phyloP scores from a whole-genome alignment of 176 grass and related monocot species.

The Cocos nucifera region DNA sequence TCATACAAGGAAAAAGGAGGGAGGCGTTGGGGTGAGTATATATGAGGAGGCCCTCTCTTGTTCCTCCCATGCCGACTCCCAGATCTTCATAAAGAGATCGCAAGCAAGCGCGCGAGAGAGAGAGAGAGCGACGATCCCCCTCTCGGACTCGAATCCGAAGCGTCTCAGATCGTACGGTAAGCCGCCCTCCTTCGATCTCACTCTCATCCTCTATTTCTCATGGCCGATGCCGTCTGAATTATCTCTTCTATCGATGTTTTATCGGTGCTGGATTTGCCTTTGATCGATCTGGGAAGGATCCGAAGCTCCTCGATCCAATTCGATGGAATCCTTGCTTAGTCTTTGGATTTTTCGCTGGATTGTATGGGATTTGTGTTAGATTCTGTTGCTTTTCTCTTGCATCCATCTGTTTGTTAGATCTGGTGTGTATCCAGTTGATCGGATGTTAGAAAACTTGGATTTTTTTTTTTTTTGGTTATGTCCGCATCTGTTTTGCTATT shows the following conservation, averaged over 20 bases:
- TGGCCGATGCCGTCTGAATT: conserved; percentile 10
- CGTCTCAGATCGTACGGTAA: conserved; percentile 8
- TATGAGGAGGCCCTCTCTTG: not conserved
- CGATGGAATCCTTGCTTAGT: not conserved
- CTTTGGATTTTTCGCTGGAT: not conserved
- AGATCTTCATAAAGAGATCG: conserved; percentile 33
- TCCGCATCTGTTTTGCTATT: conserved; percentile 28
- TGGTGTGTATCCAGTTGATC: conserved; percentile 41
- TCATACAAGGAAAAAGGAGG: conserved; percentile 4
- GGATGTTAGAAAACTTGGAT: conserved; percentile 13
- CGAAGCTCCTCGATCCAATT: not conserved
- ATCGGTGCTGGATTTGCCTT: conserved; percentile 22
- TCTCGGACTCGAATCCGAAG: not conserved
- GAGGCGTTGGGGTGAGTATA: not conserved
- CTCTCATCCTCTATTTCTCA: conserved; percentile 18
- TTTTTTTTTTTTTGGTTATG: conserved; percentile 16
- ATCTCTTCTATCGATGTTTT: conserved; percentile 5
- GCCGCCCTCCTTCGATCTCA: conserved; percentile 2
- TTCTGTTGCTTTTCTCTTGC: not conserved
- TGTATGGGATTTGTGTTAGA: not conserved
- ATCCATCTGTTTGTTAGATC: conserved; percentile 26
- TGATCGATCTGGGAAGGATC: not conserved
- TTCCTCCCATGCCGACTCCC: conserved; percentile 30
- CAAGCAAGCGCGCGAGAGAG: too few relatives aligned
- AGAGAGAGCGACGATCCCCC: conserved; percentile 11